Conservation (phyloP, 1,139 yeast genomes). For the Sugiyamaella xylanicola region DNA sequence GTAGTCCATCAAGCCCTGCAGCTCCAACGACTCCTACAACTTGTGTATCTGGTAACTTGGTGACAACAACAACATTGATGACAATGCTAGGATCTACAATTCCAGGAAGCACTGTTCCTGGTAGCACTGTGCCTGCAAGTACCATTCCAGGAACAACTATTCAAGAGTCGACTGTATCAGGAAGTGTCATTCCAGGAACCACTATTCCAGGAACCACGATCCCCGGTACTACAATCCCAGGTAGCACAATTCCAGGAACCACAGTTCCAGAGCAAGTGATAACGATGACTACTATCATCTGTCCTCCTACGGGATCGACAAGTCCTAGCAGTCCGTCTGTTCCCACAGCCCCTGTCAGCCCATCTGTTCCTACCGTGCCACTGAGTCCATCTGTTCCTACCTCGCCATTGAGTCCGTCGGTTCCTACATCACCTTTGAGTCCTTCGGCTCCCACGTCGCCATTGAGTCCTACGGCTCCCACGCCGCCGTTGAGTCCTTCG, state of each 20-base stretch:
- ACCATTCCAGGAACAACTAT: constrained; percentile 27
- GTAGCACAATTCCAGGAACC: no score
- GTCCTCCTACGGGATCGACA: not conserved
- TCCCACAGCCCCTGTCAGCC: constrained; percentile 1
- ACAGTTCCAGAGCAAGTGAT: constrained; percentile 26
- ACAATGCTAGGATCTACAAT: not conserved
- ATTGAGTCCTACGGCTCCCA: not conserved
- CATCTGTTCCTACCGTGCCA: not conserved
- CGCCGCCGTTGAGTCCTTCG: not conserved
- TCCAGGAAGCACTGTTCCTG: constrained; percentile 24
- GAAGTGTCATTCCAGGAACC: no score
- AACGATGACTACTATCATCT: constrained; percentile 1
- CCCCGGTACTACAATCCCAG: no score
- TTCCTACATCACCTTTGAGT: not conserved
- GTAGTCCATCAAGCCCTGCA: no score
- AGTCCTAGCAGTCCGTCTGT: not conserved
- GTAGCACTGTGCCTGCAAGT: constrained; percentile 27
- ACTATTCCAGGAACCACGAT: constrained; percentile 27
- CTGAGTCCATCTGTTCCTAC: not conserved
- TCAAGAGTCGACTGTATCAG: no score
- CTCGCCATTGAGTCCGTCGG: not conserved
- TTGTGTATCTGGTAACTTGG: no score
- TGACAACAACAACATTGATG: no score
- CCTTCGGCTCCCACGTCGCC: not conserved
- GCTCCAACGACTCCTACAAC: not conserved